phyloP scores from a whole-genome alignment of 2,329 filamentous ascomycete species.

The Tolypocladium paradoxum region DNA sequence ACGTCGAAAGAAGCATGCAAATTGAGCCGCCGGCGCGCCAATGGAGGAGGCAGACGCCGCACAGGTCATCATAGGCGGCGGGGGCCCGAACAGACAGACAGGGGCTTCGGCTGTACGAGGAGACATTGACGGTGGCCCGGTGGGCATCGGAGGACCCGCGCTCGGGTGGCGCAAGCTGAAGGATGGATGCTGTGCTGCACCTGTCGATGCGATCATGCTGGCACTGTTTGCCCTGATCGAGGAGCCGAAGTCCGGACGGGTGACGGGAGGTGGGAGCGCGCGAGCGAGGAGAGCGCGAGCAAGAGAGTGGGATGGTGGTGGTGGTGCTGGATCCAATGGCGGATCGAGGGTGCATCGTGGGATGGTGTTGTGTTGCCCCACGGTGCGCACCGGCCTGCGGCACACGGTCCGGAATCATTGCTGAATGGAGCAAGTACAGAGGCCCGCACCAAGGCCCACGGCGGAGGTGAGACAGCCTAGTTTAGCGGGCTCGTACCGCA shows the following conservation, averaged over 20 bases:
- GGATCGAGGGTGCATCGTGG: not conserved
- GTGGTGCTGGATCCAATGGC: not conserved
- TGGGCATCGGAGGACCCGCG: not conserved
- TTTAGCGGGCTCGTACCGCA: not conserved
- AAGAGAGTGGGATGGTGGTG: not conserved
- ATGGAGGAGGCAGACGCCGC: not conserved
- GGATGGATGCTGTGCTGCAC: not conserved
- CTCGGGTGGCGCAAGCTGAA: constrained; percentile 1
- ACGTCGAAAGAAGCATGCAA: not conserved
- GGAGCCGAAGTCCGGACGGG: not conserved
- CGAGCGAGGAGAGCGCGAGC: not conserved
- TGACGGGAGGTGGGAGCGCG: not conserved
- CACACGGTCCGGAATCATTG: not conserved
- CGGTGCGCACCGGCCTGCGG: not conserved
- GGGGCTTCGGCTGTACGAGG: not conserved
- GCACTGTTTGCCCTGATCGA: not conserved
- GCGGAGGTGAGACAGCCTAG: not conserved
- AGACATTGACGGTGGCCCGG: not conserved
- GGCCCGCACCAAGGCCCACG: not conserved
- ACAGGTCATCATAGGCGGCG: not conserved
- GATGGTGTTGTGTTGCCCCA: not conserved
- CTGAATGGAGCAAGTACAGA: not conserved
- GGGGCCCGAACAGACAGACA: not conserved
- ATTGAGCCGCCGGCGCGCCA: not conserved
- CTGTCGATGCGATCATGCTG: not conserved